Percentiles rank a stretch among this genome's conserved stretches.
Evolutionary conservation across 106 monocot species (phyloP).

Genomic region (Dioscorea dumetorum): DNA sequence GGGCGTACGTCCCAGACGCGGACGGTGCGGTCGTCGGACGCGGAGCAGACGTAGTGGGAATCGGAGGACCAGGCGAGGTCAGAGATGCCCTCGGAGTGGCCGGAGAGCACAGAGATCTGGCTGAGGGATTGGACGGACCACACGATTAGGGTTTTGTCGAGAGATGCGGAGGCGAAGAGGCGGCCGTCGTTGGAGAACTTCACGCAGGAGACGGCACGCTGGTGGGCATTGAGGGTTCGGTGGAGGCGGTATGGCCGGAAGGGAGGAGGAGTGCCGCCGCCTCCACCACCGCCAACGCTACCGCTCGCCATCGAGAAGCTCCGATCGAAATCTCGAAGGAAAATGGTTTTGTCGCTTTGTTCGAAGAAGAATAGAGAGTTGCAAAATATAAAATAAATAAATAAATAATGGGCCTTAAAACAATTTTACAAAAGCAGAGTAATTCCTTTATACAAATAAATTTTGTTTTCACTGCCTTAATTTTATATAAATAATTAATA

Average conservation of each 20-base stretch:
- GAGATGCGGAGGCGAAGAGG: constrained; percentile 86
- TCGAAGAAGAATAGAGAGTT: no score
- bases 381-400: no score
- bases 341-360: no score
- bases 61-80: constrained; percentile 92
- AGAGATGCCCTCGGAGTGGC: constrained; percentile 82
- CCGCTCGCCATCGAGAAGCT: no score
- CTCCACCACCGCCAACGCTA: background rate
- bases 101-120: constrained; percentile 47
- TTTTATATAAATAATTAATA: no score
- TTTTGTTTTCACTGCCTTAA: no score
- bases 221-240: constrained; percentile 44
- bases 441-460: no score
- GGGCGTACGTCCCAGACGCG: constrained; percentile 68
- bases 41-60: constrained; percentile 90
- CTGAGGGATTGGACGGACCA: constrained; percentile 32
- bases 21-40: constrained; percentile 91
- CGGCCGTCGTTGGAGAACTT: constrained; percentile 91
- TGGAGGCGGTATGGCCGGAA: constrained; percentile 58
- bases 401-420: no score
- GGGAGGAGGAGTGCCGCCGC: constrained; percentile 7
- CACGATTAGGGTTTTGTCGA: constrained; percentile 74
- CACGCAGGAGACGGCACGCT: constrained; percentile 82
- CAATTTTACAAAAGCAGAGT: no score
- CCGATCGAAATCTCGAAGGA: no score